Base-by-base conservation (phyloP, 1,139 yeast species). In the Debaryomyces nepalensis region DNA sequence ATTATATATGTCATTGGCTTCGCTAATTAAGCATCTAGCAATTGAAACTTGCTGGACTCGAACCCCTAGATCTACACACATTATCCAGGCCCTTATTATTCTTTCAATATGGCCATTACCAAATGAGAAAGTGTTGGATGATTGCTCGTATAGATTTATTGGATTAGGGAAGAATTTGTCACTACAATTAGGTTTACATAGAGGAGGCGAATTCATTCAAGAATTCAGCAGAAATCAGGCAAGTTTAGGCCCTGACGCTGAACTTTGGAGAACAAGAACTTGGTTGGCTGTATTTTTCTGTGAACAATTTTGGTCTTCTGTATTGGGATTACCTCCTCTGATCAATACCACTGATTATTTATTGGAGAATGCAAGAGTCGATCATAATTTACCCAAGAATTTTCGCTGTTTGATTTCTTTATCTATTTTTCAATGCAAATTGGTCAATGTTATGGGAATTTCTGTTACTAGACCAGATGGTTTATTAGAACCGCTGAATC, bases 21-120 rank as follows among this genome's bases (percentile, higher is more conserved):
- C 88, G 1, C 70, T 88, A 31, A 87, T 91, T 52, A 88, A 88
- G 57, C 95, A 88, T 58, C 68, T 90, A 50, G 96, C 96, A 0
- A 88, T 89, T 46, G 96, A 88, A 57, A 88, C 96, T 0, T 89
- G 97, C 63, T 89, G 97, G 96, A 82, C 89, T 41, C 73, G 91
- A 47, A 90, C 98, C 0, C 97, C 98, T 2, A 73, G 98, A 56
- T 87, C 96, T 4, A 88, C 97, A 0, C 97, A 90, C 59, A 91
- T 90, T 26, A 89, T 91, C 8, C 97, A 91, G 59, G 96, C 97
- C 0, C 69, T 91, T 34, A 68, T 90, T 21, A 84, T 91, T 27
- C 71, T 91, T 30, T 82, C 95, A 14, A 81, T 82, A 24, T 91
- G 98, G 98, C 97, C 97, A 0, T 66, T 91, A 35, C 97, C 98